phyloP scores from a whole-genome alignment of 176 grass and related monocot genomes.

The Aegilops tauschii region DNA sequence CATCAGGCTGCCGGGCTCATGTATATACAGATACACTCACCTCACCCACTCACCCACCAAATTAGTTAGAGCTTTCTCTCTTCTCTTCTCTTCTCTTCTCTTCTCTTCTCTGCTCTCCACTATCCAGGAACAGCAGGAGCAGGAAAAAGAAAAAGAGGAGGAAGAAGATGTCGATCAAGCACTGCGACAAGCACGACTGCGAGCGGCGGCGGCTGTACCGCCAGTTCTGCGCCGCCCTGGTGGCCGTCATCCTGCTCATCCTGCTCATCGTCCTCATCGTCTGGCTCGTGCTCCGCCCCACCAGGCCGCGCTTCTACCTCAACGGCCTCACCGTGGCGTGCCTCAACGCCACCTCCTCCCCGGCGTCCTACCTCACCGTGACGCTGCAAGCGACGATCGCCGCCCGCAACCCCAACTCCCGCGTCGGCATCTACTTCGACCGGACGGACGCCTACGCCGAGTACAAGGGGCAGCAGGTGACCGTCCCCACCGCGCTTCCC shows the following conservation, averaged over 20 bases:
- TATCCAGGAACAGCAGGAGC: background rate
- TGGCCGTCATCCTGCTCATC: constrained; percentile 8
- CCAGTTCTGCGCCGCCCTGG: constrained; percentile 6
- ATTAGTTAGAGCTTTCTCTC: constrained; percentile 1
- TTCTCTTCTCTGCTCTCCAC: background rate
- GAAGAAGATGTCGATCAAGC: constrained; percentile 55
- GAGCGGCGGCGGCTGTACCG: constrained; percentile 25
- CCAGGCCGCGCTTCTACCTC: constrained; percentile 66
- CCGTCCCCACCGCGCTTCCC: constrained; percentile 56
- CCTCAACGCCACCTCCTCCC: constrained; percentile 50
- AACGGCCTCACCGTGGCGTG: constrained; percentile 51
- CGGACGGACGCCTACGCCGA: constrained; percentile 51
- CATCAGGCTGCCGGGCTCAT: background rate
- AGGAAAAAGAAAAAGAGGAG: background rate
- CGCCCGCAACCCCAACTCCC: constrained; percentile 59
- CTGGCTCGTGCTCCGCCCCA: constrained; percentile 67
- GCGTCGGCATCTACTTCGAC: constrained; percentile 80
- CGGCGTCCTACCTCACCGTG: constrained; percentile 38
- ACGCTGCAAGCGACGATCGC: constrained; percentile 56
- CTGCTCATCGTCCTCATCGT: constrained; percentile 52
- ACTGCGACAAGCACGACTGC: constrained; percentile 63
- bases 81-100: background rate
- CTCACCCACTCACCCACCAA: background rate
- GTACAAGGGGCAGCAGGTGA: constrained; percentile 60
- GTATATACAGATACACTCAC: background rate